Conservation (phyloP, 139 green algal genomes). For the Parachlorella kessleri region DNA sequence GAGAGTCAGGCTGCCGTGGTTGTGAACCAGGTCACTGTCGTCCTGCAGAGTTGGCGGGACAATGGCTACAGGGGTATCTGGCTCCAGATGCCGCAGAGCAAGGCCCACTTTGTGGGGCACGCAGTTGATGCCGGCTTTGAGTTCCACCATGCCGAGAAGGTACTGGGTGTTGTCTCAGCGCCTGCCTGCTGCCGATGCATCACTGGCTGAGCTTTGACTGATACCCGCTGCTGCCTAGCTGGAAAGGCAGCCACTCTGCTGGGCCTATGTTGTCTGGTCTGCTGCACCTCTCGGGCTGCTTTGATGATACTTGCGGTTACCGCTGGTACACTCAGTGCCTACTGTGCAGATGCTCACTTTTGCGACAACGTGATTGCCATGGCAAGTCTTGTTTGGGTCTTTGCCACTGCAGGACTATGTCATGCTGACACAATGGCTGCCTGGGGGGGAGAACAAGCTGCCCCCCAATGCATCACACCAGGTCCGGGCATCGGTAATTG, state of each 20-base stretch:
- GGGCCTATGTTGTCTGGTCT: neutral
- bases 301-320: too few species aligned
- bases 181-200: neutral
- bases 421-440: constrained; percentile 83
- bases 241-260: neutral
- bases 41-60: constrained; percentile 48
- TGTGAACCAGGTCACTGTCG: too few species aligned
- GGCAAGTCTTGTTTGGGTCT: too few species aligned
- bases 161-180: neutral
- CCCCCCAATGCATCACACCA: constrained; percentile 84
- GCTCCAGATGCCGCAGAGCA: constrained; percentile 59
- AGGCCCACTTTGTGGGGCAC: constrained; percentile 40
- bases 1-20: too few species aligned
- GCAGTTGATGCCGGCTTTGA: constrained; percentile 57
- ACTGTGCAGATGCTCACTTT: too few species aligned
- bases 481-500: constrained; percentile 27
- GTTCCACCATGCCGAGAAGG: constrained; percentile 81
- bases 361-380: too few species aligned
- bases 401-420: constrained; percentile 54
- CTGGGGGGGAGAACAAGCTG: constrained; percentile 51
- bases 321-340: too few species aligned
- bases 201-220: neutral
- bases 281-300: neutral
- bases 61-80: constrained; percentile 65
- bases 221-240: neutral